Conservation (phyloP, 2,329 filamentous ascomycete genomes). For the Dryadomyces sulphureus region DNA sequence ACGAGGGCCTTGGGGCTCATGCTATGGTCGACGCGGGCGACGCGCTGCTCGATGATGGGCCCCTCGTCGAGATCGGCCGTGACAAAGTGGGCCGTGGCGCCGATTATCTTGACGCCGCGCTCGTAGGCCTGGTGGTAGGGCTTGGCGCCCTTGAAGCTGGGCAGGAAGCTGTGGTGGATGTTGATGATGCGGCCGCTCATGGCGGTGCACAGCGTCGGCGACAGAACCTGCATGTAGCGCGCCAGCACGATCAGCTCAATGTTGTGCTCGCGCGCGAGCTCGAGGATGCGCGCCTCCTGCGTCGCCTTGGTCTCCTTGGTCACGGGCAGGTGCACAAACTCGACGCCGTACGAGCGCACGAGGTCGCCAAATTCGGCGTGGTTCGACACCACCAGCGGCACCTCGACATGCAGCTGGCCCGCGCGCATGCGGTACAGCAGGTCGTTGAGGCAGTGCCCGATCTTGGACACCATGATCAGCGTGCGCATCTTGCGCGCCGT, state of each 20-base stretch:
- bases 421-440: conserved; percentile 60
- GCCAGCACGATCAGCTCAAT: conserved; percentile 71
- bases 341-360: conserved; percentile 58
- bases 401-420: conserved; percentile 54
- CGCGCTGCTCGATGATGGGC: conserved; percentile 76
- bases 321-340: conserved; percentile 70
- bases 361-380: conserved; percentile 59
- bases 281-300: conserved; percentile 58
- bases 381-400: conserved; percentile 70
- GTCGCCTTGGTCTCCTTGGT: conserved; percentile 61
- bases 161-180: conserved; percentile 79
- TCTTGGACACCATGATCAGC: conserved; percentile 82
- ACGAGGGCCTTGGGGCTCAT: conserved; percentile 64
- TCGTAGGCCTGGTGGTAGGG: conserved; percentile 83
- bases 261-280: conserved; percentile 51
- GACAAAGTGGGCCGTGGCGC: conserved; percentile 74
- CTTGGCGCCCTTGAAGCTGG: conserved; percentile 76
- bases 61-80: conserved; percentile 76
- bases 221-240: conserved; percentile 79
- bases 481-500: conserved; percentile 57
- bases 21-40: conserved; percentile 61
- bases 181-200: conserved; percentile 86
- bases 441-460: conserved; percentile 56
- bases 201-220: conserved; percentile 55
- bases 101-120: conserved; percentile 77